phyloP scores from a whole-genome alignment of 108 stramenopile genomes.

The Nitzschia sp. region DNA sequence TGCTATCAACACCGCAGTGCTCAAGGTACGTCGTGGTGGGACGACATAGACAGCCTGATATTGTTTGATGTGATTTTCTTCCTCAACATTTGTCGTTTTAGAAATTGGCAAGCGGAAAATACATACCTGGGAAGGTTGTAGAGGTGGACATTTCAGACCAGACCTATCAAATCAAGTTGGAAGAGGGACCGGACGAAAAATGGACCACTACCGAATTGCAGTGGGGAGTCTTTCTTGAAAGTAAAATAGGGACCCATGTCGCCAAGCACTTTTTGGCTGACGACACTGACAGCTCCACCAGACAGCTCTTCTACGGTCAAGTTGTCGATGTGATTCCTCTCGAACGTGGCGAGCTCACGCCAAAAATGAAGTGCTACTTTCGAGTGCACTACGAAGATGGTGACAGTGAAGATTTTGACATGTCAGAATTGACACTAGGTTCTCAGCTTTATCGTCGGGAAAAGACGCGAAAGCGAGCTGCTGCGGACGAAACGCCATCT shows the following conservation, averaged over 20 bases:
- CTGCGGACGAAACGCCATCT: not conserved
- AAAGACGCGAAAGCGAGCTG: not conserved
- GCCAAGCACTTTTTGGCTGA: slow-evolving; percentile 25
- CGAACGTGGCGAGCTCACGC: too few relatives aligned
- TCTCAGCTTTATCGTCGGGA: slow-evolving; percentile 1
- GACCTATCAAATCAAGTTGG: slow-evolving; percentile 10
- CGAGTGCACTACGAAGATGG: slow-evolving; percentile 27
- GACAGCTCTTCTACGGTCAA: slow-evolving; percentile 3
- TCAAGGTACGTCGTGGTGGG: not conserved
- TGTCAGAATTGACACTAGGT: slow-evolving; percentile 7
- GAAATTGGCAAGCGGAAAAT: slow-evolving; percentile 2
- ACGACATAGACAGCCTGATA: not conserved
- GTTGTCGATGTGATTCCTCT: slow-evolving; percentile 9
- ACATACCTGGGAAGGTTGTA: not conserved
- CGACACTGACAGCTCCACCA: not conserved
- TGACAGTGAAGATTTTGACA: slow-evolving; percentile 25
- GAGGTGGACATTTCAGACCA: not conserved
- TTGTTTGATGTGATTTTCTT: not conserved
- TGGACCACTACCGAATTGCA: slow-evolving; percentile 23
- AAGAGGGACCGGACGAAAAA: not conserved
- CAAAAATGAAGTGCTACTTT: slow-evolving; percentile 3
- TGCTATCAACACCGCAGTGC: not conserved
- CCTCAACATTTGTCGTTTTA: slow-evolving; percentile 2
- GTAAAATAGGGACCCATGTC: slow-evolving; percentile 8
- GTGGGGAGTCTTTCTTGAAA: slow-evolving; percentile 19